Evolutionary conservation across 1,284 basidiomycete genomes (phyloP), one percentile per base, ranked within the genome.

Genomic region (Trichosporon asahii): DNA sequence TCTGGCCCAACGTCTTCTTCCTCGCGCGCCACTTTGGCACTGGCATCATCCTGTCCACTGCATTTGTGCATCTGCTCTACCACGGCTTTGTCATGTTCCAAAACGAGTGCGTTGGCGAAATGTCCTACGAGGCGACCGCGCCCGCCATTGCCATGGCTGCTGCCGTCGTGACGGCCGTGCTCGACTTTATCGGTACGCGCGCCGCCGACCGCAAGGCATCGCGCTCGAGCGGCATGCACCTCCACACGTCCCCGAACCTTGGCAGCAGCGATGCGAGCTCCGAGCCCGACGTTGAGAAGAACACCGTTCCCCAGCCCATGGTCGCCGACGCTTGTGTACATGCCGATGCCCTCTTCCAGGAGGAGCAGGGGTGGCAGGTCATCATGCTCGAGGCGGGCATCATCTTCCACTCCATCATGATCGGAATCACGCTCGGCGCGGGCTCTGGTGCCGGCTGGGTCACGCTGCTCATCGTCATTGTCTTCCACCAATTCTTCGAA

Each of bases 91-190:
- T 85, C 73, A 80, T 79, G 78, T 80, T 81, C 70, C 68, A 72
- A 68, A 85, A 84, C 75, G 77, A 83, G 35, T 85, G 85, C 72
- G 71, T 86, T 25, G 84, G 85, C 1, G 76, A 83, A n/a, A 75
- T 86, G 8, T 69, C 70, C 0, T 86, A 82, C 75, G 84, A 85
- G 63, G 79, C 85, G 0, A 80, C 83, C 0, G 80, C 80, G 0
- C 79, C 85, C 0, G 84, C 85, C 1, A 85, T 86, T 66, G 70
- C 79, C 23, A 72, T 85, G 44, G 82, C 80, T 12, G 76, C 76
- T 0, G 74, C 76, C 0, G 69, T 82, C 57, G 27, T 81, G 65
- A 78, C 79, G 12, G 79, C 78, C 66, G 68, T 78, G 1, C 75
- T 85, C 68, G 84, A 85, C 75, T 84, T 78, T 64, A 15, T 85